phyloP scores from a whole-genome alignment of 1,139 yeast species.

The Sugiyamaella paludigena region DNA sequence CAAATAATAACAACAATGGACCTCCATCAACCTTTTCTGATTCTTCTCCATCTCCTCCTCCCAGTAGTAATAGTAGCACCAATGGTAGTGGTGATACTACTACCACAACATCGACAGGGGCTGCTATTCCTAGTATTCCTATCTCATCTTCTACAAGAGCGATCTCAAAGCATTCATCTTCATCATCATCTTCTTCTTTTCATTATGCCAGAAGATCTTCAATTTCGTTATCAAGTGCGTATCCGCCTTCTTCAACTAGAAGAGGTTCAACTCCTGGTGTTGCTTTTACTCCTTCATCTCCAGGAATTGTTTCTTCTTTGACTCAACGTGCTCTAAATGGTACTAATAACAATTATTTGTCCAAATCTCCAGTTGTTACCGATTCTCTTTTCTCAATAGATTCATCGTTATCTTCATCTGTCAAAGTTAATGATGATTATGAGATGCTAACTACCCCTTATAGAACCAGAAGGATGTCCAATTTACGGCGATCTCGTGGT shows the following conservation, averaged over 20 bases:
- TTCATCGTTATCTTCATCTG: conserved; percentile 7
- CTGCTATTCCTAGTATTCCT: conserved; percentile 18
- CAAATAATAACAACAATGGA: not conserved
- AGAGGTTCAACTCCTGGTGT: conserved; percentile 16
- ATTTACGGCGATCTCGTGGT: conserved; percentile 22
- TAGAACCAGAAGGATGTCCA: conserved; percentile 27
- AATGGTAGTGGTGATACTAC: too few relatives aligned
- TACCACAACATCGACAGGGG: not conserved
- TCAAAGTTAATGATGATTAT: conserved; percentile 22
- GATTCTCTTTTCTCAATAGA: conserved; percentile 21
- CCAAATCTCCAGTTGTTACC: conserved; percentile 23
- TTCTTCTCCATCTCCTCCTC: conserved; percentile 20
- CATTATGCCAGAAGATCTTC: conserved; percentile 18
- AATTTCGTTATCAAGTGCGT: conserved; percentile 11
- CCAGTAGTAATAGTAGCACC: conserved; percentile 11
- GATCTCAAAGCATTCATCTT: conserved; percentile 18
- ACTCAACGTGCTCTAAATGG: conserved; percentile 11
- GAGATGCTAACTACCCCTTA: conserved; percentile 27
- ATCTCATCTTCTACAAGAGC: conserved; percentile 21
- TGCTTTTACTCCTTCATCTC: conserved; percentile 17
- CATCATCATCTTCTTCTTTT: conserved; percentile 11
- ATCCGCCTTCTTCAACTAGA: conserved; percentile 16
- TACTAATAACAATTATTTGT: conserved; percentile 5
- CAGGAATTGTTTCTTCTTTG: conserved; percentile 12
- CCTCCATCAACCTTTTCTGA: conserved; percentile 2